A percentile compares a stretch with the other conserved stretches of the same genome.
phyloP scores from a whole-genome alignment of 306 rosid genomes.

The Trichosanthes cucumerina region DNA sequence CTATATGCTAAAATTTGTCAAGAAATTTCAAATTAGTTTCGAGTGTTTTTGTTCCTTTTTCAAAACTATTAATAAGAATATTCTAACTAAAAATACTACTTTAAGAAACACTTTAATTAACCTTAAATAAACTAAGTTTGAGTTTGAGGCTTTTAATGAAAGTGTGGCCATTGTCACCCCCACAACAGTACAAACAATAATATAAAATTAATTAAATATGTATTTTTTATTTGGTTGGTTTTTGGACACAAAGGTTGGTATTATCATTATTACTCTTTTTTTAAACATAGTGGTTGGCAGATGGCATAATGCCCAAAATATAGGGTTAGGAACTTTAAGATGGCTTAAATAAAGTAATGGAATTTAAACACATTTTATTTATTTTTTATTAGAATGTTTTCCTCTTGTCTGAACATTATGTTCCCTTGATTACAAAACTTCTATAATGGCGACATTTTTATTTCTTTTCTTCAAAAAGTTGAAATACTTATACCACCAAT shows the following conservation, averaged over 20 bases:
- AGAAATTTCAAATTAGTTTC: no score
- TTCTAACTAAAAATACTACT: background rate
- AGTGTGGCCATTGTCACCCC: background rate
- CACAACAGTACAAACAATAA: background rate
- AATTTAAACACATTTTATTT: background rate
- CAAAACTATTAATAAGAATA: no score
- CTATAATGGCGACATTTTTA: background rate
- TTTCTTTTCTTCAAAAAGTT: background rate
- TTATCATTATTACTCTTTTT: background rate
- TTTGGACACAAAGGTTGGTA: background rate
- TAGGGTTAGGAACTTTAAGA: background rate
- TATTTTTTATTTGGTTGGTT: background rate
- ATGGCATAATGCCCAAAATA: background rate
- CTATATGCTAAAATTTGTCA: no score
- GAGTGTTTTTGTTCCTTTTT: no score
- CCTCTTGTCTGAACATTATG: background rate
- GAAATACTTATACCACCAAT: background rate
- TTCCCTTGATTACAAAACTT: background rate
- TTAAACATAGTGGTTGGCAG: constrained; percentile 1
- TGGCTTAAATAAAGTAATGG: background rate
- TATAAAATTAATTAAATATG: background rate
- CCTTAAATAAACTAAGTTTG: background rate
- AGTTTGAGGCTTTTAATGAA: background rate
- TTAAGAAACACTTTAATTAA: background rate
- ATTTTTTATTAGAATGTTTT: background rate